Percentiles rank a stretch among this genome's conserved stretches.
Conservation (phyloP, 192 early-diverging fungal species). For the Coemansia sp. region DNA sequence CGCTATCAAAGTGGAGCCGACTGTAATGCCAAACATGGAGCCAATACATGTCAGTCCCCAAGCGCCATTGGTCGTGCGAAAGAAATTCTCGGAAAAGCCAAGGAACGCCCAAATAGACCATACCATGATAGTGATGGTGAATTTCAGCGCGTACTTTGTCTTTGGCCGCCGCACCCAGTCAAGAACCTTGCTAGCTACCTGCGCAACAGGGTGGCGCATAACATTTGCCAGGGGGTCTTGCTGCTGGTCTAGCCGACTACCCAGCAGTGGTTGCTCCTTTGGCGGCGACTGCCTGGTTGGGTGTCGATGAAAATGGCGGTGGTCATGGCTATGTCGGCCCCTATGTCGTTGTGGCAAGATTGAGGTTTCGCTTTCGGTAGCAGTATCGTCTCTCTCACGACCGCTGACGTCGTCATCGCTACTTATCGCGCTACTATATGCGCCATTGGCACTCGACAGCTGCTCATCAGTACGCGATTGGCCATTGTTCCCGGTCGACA, state of each 20-base stretch:
- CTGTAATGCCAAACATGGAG: constrained; percentile 38
- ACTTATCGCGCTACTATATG: background rate
- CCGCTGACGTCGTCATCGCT: background rate
- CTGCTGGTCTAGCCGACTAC: background rate
- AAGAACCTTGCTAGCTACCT: constrained; percentile 9
- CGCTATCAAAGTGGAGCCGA: constrained; percentile 38
- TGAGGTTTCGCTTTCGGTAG: background rate
- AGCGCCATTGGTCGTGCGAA: constrained; percentile 18
- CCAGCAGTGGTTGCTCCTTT: background rate
- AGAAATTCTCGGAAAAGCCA: constrained; percentile 22
- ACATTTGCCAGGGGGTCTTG: constrained; percentile 16
- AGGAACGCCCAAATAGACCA: constrained; percentile 48
- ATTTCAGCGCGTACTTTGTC: constrained; percentile 48
- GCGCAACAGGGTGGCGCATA: constrained; percentile 22
- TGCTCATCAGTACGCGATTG: background rate
- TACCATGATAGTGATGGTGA: constrained; percentile 40
- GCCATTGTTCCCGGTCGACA: background rate
- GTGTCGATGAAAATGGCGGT: background rate
- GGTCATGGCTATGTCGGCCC: background rate
- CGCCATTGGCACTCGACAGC: background rate
- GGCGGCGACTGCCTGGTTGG: background rate
- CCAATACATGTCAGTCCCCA: constrained; percentile 44
- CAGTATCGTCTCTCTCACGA: background rate
- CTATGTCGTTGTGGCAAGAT: background rate
- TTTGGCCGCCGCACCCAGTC: constrained; percentile 32